phyloP scores from a whole-genome alignment of 345 rosid genomes.

The Camelina sativa region DNA sequence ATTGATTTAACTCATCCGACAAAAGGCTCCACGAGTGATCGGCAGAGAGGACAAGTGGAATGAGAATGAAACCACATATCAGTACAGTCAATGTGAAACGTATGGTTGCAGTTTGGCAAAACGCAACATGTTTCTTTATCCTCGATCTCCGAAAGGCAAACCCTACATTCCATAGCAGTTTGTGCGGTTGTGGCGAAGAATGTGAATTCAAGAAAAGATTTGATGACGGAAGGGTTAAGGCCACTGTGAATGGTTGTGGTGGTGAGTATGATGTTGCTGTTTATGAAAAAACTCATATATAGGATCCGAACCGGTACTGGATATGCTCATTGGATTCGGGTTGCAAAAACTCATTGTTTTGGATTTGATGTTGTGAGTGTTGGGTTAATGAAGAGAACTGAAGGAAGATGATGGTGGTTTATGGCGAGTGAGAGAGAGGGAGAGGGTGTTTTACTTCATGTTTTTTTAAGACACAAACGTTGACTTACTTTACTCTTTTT shows the following conservation, averaged over 20 bases:
- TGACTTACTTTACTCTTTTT: too few relatives aligned
- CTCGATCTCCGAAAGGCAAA: constrained; percentile 77
- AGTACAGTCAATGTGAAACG: constrained; percentile 77
- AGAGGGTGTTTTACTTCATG: too few relatives aligned
- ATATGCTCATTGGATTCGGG: background rate
- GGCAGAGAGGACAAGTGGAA: constrained; percentile 92
- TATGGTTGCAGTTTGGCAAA: constrained; percentile 82
- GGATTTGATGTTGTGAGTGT: too few relatives aligned
- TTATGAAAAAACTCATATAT: too few relatives aligned
- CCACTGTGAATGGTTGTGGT: constrained; percentile 39
- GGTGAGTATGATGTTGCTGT: background rate
- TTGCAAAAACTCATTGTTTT: background rate
- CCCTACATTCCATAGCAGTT: constrained; percentile 62
- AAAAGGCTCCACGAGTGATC: too few relatives aligned
- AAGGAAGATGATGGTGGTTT: too few relatives aligned
- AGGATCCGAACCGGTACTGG: background rate
- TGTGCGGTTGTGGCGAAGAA: constrained; percentile 41
- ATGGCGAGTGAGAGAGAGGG: too few relatives aligned
- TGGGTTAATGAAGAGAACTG: too few relatives aligned
- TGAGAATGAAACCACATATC: constrained; percentile 99
- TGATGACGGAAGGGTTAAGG: constrained; percentile 50
- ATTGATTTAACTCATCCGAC: too few relatives aligned
- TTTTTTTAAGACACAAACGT: too few relatives aligned
- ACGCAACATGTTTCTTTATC: constrained; percentile 77
- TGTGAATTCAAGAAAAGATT: constrained; percentile 67